Evolutionary conservation across 176 grass and related monocot genomes (phyloP).

Genomic region (Bonia amplexicaulis): DNA sequence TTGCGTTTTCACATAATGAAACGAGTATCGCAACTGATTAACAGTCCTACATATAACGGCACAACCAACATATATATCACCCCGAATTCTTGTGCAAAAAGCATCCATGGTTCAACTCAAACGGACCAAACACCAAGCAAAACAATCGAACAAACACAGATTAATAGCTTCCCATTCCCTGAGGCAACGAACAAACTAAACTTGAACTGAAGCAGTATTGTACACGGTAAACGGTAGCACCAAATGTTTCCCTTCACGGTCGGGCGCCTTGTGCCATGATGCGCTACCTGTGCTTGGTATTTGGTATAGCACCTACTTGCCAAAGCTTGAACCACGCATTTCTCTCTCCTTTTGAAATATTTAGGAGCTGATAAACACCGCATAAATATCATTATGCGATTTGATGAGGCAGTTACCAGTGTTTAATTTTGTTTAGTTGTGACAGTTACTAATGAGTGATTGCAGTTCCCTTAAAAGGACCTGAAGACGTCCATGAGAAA

Average conservation of each 20-base stretch:
- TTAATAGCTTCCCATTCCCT: background rate
- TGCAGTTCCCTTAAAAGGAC: too few relatives aligned
- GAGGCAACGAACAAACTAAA: background rate
- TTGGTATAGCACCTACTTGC: slow-evolving; percentile 16
- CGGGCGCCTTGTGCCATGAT: background rate
- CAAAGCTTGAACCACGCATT: too few relatives aligned
- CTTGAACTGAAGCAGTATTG: background rate
- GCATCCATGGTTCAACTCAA: background rate
- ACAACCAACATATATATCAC: background rate
- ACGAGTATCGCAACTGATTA: background rate
- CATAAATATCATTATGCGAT: too few relatives aligned
- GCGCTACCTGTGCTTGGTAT: background rate
- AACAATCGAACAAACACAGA: background rate
- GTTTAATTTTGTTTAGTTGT: too few relatives aligned
- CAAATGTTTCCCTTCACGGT: background rate
- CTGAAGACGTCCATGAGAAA: too few relatives aligned
- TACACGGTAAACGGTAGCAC: background rate
- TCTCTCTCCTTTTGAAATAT: too few relatives aligned
- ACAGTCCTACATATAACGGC: background rate
- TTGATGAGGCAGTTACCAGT: too few relatives aligned
- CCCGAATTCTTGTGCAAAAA: background rate
- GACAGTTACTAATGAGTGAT: too few relatives aligned
- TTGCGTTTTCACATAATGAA: background rate
- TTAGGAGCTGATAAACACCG: too few relatives aligned
- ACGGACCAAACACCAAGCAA: background rate